Percentiles rank a stretch among this genome's conserved stretches.
Conservation (phyloP, 2,329 filamentous ascomycete species). For the Macrophomina tecta region DNA sequence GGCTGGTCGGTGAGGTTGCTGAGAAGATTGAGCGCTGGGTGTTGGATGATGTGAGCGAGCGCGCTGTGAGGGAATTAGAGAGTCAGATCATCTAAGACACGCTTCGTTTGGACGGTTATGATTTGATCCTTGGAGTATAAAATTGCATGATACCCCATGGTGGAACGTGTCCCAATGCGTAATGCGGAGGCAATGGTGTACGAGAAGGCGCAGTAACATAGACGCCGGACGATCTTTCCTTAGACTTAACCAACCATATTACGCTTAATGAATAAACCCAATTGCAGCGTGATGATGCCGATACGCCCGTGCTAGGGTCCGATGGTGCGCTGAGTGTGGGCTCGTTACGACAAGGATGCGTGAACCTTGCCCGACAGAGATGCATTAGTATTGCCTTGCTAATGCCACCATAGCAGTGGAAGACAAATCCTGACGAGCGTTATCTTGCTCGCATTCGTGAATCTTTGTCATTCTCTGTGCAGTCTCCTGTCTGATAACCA, state of each 20-base stretch:
- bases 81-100: slow-evolving; percentile 2
- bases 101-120: neutral
- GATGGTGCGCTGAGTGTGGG: neutral
- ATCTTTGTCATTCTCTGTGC: neutral
- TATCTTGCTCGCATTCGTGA: neutral
- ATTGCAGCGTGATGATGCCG: too few species aligned
- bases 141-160: slow-evolving; percentile 9
- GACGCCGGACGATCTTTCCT: neutral
- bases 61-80: slow-evolving; percentile 15
- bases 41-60: slow-evolving; percentile 59
- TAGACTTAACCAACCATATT: neutral
- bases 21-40: slow-evolving; percentile 73
- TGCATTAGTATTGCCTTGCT: neutral
- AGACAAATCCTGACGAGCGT: neutral
- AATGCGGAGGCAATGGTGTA: neutral
- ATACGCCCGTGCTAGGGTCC: too few species aligned
- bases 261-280: neutral
- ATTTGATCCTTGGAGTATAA: neutral
- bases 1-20: slow-evolving; percentile 76
- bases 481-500: neutral
- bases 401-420: neutral
- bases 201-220: neutral
- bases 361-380: neutral
- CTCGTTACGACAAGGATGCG: too few species aligned
- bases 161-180: neutral